A percentile compares a stretch with the other conserved stretches of the same genome.
Evolutionary conservation across 306 rosid species (phyloP).

Genomic region (Sindora glabra): DNA sequence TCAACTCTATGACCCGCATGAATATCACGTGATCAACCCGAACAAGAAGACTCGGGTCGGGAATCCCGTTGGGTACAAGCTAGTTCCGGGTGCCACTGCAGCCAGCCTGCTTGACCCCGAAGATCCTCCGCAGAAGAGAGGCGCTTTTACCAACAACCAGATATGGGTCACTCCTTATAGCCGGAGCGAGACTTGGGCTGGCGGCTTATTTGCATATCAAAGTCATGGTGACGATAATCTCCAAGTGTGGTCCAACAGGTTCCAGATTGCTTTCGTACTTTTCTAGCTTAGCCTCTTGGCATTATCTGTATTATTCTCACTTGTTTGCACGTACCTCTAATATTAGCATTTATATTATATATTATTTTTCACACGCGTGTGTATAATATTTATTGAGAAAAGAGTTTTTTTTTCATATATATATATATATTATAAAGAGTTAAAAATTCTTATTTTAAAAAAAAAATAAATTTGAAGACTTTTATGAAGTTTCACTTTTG

Average conservation of each 20-base stretch:
- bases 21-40: conserved; percentile 71
- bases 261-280: background rate
- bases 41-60: conserved; percentile 60
- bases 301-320: too few relatives aligned
- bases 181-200: conserved; percentile 73
- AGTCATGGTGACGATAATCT: conserved; percentile 78
- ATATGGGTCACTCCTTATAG: conserved; percentile 92
- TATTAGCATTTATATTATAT: too few relatives aligned
- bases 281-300: background rate
- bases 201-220: conserved; percentile 64
- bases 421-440: too few relatives aligned
- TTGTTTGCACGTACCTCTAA: too few relatives aligned
- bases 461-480: too few relatives aligned
- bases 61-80: conserved; percentile 80
- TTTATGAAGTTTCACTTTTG: too few relatives aligned
- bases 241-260: conserved; percentile 78
- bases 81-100: conserved; percentile 73
- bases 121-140: conserved; percentile 77
- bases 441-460: too few relatives aligned
- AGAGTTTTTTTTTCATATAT: too few relatives aligned
- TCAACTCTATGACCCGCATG: conserved; percentile 60
- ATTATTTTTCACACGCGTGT: too few relatives aligned
- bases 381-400: too few relatives aligned
- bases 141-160: conserved; percentile 81
- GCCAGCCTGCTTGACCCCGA: conserved; percentile 63